Conservation (phyloP, 1,139 yeast species). For the Kodamaea sp. region DNA sequence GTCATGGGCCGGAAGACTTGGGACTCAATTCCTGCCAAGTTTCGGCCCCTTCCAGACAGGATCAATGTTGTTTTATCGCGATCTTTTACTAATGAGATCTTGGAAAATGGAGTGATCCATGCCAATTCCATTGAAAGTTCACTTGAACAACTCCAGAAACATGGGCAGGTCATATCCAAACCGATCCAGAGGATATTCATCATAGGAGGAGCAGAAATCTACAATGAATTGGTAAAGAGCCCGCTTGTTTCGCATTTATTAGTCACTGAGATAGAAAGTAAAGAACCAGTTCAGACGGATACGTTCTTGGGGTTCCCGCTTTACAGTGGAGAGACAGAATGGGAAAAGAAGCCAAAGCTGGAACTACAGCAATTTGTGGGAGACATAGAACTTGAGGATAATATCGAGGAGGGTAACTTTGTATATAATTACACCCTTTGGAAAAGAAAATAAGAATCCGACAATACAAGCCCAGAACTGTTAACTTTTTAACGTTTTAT, state of each 20-base stretch:
- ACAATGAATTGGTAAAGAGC: conserved; percentile 53
- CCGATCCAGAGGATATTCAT: conserved; percentile 63
- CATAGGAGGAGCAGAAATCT: conserved; percentile 93
- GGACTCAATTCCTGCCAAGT: conserved; percentile 86
- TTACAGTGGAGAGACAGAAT: conserved; percentile 26
- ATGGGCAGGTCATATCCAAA: conserved; percentile 13
- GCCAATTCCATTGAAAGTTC: conserved; percentile 52
- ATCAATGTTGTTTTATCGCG: conserved; percentile 76
- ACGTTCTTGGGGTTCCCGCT: conserved; percentile 53
- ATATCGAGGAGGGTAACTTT: conserved; percentile 50
- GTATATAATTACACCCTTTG: conserved; percentile 53
- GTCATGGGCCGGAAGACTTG: conserved; percentile 97
- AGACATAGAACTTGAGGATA: conserved; percentile 36
- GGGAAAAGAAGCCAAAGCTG: conserved; percentile 36
- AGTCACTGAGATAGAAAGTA: conserved; percentile 65
- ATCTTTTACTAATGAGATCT: conserved; percentile 18
- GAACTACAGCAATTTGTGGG: conserved; percentile 46
- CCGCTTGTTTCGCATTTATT: conserved; percentile 56
- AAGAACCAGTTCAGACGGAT: conserved; percentile 55
- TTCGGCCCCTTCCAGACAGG: conserved; percentile 80
- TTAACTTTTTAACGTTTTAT: too few relatives aligned
- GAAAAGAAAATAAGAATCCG: conserved; percentile 28
- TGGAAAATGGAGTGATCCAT: conserved; percentile 36
- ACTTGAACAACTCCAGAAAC: conserved; percentile 24
- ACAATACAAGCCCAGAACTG: background rate